Base-by-base conservation (phyloP, 495 filamentous ascomycete genomes). In the Tuber aestivum region DNA sequence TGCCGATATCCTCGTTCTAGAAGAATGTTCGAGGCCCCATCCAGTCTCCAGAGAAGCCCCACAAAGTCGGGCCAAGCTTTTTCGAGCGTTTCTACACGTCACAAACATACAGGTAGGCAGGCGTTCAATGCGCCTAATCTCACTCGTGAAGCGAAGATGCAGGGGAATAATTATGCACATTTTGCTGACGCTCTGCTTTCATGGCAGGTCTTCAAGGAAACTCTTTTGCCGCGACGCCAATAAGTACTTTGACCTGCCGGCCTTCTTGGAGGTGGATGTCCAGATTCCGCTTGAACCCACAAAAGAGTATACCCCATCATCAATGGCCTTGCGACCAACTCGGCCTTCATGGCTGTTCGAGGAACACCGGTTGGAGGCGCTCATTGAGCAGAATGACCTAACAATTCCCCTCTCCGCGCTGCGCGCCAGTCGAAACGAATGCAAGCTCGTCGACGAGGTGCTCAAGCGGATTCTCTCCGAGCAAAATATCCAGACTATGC, bases 281-380 rank as follows among this genome's bases (percentile, higher is more conserved):
- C 27, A 27, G 23, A 12, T 16, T 10, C 38, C 38, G 38, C 35
- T 1, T 18, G 16, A 6, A 65, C 3, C 32, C 16, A 65, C 56
- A 18, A 35, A 35, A 18, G 56, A 65, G 27, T 35, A 65, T 65
- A 65, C 35, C 10, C 27, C 16, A 65, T 65, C 56, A 9, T 7
- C 41, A 44, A 79, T 78, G 72, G 50, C 70, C 20, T 35, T 56
- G 44, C 44, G 72, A 16, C 70, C 72, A 65, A 79, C 78, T 23
- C 48, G 78, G 23, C 78, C 78, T 20, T 73, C 78, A n/a, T 79
- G 78, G 78, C 42, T 79, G 41, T 79, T 70, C 42, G n/a, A 68
- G 1, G 70, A 56, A 37, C 40, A n/a, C 16, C 41, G 72, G 23
- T 70, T 79, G 35, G 78, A 79, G 44, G 35, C 20, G 21, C 70